Evolutionary conservation across 371 early-diverging fungal species (phyloP).

Genomic region (Mortierella sp.): DNA sequence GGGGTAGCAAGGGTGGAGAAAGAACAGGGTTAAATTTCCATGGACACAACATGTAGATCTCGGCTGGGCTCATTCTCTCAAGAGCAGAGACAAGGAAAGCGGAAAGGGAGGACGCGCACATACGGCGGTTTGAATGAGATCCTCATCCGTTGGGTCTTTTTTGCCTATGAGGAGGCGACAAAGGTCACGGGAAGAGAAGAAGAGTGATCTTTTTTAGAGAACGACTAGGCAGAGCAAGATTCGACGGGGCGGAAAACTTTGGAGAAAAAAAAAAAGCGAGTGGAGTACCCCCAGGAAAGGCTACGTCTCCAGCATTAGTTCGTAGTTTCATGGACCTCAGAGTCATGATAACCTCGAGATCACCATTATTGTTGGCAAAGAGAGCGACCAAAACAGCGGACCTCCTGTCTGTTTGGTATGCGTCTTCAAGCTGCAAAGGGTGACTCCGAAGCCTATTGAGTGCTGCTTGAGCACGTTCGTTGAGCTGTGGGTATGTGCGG

Average conservation of each 20-base stretch:
- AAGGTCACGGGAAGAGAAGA: not conserved
- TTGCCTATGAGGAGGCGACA: no score
- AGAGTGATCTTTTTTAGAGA: not conserved
- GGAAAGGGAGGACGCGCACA: not conserved
- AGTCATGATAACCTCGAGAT: slow-evolving; percentile 47
- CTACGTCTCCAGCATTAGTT: slow-evolving; percentile 40
- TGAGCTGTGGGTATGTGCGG: no score
- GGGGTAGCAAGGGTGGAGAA: no score
- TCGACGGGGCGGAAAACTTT: not conserved
- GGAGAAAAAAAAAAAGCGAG: not conserved
- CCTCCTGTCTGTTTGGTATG: slow-evolving; percentile 20
- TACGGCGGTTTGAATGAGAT: slow-evolving; percentile 42
- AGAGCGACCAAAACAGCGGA: slow-evolving; percentile 38
- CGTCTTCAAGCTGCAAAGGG: slow-evolving; percentile 3
- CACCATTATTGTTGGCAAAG: slow-evolving; percentile 26
- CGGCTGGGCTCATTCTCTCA: not conserved
- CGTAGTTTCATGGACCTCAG: slow-evolving; percentile 28
- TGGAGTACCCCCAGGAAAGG: slow-evolving; percentile 42
- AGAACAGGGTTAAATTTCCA: no score
- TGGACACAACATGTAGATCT: not conserved
- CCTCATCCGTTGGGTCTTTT: slow-evolving; percentile 32
- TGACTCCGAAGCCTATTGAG: slow-evolving; percentile 15
- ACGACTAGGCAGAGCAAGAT: not conserved
- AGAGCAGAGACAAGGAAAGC: not conserved
- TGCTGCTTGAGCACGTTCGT: slow-evolving; percentile 2